Evolutionary conservation across 805 yeast species (phyloP), one percentile per base, ranked within the genome.

Genomic region (Wickerhamiella nectarea): DNA sequence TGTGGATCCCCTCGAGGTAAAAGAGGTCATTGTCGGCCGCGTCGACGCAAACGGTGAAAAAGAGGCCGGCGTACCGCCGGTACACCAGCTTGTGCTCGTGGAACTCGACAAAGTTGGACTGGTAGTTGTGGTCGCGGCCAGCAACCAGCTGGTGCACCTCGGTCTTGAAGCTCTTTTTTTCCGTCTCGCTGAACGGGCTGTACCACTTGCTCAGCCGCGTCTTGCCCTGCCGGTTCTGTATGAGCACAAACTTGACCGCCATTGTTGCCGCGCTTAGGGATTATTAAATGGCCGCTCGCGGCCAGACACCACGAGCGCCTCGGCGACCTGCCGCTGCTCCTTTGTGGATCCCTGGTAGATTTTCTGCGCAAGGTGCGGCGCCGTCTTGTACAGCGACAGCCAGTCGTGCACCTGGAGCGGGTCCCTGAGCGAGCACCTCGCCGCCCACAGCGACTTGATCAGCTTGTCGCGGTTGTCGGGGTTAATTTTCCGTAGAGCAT

Each of bases 161-260:
- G 18, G 67, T 65, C 21, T 75, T 74, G 31, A 72, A 52, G 39
- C 60, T 64, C 43, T 64, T 54, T 50, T 74, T 71, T 47, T 73
- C 76, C 3, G 58, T 53, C 35, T 72, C 71, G 4, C 65, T 45
- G 46, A 63, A 64, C 7, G 69, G 63, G 7, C 58, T 57, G 57
- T 71, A 89, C 87, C 93, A 87, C 59, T 85, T 80, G 6, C 83
- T 78, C 12, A 89, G 64, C 47, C 98, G 72, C 18, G 89, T 75
- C 51, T 82, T 82, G n/a, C 98, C 97, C 63, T 89, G 96, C 46
- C 95, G 72, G 59, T 89, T 89, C 59, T 89, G 77, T 36, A 89
- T 80, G 34, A 87, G 62, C 34, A 89, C 68, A 63, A 75, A 89
- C 51, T 84, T 86, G 14, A 87, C 71, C 4, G 84, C 71, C 95